Base-by-base conservation (phyloP, 1,284 basidiomycete species). In the Polyporus tsugae region DNA sequence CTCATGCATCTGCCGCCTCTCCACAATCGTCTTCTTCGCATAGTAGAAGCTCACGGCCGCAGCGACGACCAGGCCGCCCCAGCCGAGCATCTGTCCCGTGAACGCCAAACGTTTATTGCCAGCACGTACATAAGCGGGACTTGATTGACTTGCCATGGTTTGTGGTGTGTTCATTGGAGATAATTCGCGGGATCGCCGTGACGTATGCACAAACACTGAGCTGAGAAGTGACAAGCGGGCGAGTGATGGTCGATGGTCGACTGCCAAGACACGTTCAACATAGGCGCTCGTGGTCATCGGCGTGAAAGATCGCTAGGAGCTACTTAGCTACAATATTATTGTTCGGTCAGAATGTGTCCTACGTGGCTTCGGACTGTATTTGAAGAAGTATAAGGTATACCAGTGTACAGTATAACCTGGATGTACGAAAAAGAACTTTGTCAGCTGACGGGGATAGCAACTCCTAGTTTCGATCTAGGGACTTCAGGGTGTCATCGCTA, bases 31-130 rank as follows among this genome's bases (percentile, higher is more conserved):
- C 71, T 82, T 79, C 68, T 82, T 83, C 25, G 85, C 83, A 63
- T 75, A 84, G 75, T 83, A 83, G 77, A 82, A 86, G 63, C 82
- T 83, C 38, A 80, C 78, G 39, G 82, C 82, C 0, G 84, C 82
- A n/a, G 83, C 84, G 36, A 80, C 79, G 60, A 85, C 78, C 61
- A 85, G 78, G 33, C 78, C 79, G 29, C 75, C 78, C 80, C 82
- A 82, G 29, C 82, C 82, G 17, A 81, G 63, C 52, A 76, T 73
- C 81, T 82, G 39, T 39, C 15, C 52, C 29, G 52, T 15, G 46
- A 22, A 44, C 29, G 22, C 33, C 52, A 33, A 36, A 33, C 25
- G 29, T 29, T 35, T 33, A 42, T 39, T 49, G 22, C 22, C 22
- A 19, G 15, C 25, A 65, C 35, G 42, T 59, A 42, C 60, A 25